Conservation (phyloP, 352 stramenopile species). For the Phytopythium boreale region DNA sequence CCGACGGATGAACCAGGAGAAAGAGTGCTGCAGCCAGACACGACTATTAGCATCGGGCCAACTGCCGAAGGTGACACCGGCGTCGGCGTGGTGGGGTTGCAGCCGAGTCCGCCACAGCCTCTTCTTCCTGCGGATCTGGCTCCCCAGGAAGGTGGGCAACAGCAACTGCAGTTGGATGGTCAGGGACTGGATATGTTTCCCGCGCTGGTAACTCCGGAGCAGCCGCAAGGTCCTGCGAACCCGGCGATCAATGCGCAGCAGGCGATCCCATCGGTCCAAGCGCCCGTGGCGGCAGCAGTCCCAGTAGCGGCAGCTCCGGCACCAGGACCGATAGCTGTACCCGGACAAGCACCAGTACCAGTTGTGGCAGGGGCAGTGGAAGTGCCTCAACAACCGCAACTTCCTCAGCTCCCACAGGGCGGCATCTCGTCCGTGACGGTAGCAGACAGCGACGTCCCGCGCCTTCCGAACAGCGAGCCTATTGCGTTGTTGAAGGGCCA, state of each 20-base stretch:
- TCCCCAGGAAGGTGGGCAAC: not conserved
- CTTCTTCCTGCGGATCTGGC: not conserved
- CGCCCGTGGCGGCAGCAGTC: not conserved
- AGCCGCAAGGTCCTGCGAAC: not conserved
- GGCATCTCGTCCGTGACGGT: slow-evolving; percentile 36
- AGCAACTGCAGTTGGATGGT: not conserved
- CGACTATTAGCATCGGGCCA: slow-evolving; percentile 1
- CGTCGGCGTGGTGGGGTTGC: not conserved
- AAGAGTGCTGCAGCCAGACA: slow-evolving; percentile 7
- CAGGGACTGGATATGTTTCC: not conserved
- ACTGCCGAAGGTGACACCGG: not conserved
- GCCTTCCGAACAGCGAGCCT: slow-evolving; percentile 42
- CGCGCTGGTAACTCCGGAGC: not conserved
- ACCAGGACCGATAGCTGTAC: no score
- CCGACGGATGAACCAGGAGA: slow-evolving; percentile 35
- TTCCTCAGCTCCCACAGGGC: slow-evolving; percentile 51
- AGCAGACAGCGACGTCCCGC: slow-evolving; percentile 41
- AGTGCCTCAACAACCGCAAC: slow-evolving; percentile 31
- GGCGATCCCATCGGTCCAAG: not conserved
- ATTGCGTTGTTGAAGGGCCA: slow-evolving; percentile 82
- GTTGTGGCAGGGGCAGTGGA: not conserved
- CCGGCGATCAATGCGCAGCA: not conserved
- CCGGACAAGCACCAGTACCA: not conserved
- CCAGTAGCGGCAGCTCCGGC: not conserved
- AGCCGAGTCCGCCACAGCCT: not conserved